These are phyloP conservation scores for Homolaphlyctis polyrhiza DNA, from an alignment of 371 early-diverging fungal genomes.

Conservation along the genomic window DNA sequence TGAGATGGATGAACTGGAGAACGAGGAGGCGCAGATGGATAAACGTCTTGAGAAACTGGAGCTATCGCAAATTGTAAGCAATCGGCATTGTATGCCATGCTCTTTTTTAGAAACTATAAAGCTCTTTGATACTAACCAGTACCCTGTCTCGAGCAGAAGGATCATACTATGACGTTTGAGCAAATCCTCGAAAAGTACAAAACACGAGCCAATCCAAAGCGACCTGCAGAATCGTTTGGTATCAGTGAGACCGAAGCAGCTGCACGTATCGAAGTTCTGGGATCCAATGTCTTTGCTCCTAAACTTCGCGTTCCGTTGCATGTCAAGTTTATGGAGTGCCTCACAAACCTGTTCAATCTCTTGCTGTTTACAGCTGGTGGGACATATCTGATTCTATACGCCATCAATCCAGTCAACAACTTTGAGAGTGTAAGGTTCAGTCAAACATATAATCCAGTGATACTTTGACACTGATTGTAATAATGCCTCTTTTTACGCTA, in stretches of 20 bases:
- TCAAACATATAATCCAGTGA: neutral
- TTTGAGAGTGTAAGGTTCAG: constrained; percentile 34
- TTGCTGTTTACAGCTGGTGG: constrained; percentile 33
- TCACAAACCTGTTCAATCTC: constrained; percentile 42
- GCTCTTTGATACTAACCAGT: no score
- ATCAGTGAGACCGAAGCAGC: constrained; percentile 54
- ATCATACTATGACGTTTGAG: neutral
- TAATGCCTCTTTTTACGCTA: neutral
- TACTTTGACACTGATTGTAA: neutral
- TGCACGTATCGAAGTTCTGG: constrained; percentile 53
- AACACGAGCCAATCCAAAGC: constrained; percentile 39
- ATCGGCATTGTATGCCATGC: no score
- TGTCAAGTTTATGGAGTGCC: constrained; percentile 31
- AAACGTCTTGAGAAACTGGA: no score
- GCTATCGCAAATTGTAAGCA: no score
- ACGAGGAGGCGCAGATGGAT: no score
- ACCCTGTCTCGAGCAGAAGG: no score
- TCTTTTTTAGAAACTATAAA: no score
- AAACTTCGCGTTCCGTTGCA: constrained; percentile 46
- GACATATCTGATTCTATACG: constrained; percentile 29
- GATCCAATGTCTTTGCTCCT: constrained; percentile 78
- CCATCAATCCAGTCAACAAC: constrained; percentile 29
- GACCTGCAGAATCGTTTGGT: constrained; percentile 62
- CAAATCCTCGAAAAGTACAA: neutral
- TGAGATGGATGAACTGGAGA: no score